A percentile compares a stretch with the other conserved stretches of the same genome.
phyloP scores from a whole-genome alignment of 176 grass and related monocot species.

The Oryza nivara region DNA sequence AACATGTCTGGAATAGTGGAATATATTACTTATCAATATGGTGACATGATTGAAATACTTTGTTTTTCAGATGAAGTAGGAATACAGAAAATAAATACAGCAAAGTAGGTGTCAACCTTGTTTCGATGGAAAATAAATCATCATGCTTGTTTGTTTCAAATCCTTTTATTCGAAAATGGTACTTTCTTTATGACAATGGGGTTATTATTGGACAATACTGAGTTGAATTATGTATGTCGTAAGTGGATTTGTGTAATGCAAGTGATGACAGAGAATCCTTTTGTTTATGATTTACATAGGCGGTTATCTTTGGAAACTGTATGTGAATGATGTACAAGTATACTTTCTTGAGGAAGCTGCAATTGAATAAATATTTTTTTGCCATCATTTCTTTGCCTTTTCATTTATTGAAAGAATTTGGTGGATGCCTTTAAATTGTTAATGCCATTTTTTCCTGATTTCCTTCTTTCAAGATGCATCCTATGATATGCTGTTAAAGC shows the following conservation, averaged over 20 bases:
- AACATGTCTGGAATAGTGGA: too few species aligned
- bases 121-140: background rate
- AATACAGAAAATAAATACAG: background rate
- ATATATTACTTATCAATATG: background rate
- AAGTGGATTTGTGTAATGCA: background rate
- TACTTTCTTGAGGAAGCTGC: background rate
- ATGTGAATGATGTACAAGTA: background rate
- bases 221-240: background rate
- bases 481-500: slow-evolving; percentile 27
- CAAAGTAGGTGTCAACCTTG: background rate
- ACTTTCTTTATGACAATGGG: background rate
- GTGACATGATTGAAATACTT: slow-evolving; percentile 5
- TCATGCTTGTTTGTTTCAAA: background rate
- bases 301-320: background rate
- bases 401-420: slow-evolving; percentile 7
- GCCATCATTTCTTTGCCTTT: background rate
- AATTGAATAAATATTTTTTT: background rate
- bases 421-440: background rate
- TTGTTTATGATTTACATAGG: background rate
- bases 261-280: background rate
- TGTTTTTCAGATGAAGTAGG: background rate
- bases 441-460: background rate
- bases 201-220: background rate
- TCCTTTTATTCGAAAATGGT: background rate
- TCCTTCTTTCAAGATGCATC: background rate